Base-by-base conservation (phyloP, 805 yeast species). In the Ogataea angusta region DNA sequence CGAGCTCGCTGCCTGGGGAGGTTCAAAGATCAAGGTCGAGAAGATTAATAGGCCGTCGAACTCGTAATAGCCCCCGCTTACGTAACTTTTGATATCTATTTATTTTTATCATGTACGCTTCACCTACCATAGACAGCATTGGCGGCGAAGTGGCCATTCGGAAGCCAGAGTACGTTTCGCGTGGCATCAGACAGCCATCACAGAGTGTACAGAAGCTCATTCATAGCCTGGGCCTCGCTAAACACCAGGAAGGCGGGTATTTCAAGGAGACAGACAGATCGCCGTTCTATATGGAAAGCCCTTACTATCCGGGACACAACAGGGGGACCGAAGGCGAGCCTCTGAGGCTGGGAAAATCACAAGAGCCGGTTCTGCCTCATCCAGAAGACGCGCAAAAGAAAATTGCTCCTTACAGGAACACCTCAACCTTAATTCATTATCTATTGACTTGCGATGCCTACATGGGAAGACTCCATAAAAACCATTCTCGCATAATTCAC, bases 1-100 rank as follows among this genome's bases (percentile, higher is more conserved):
- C 1, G 62, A 62, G 38, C 67, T 89, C 54, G 66, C 63, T 30
- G 61, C 62, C n/a, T 85, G 95, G 95, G 82, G 84, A 16, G 73
- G 70, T 3, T 70, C 74, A 53, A 66, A 62, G 24, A 63, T 78
- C 30, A 67, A 66, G 40, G 78, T 75, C 6, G 67, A 64, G 41
- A 75, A 72, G 53, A 60, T 70, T 14, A 76, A 73, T 49, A 70
- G 75, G 15, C 85, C 85, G n/a, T 76, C 82, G 0, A 80, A 80
- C 51, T 56, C 63, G 12, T 56, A 40, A 46, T 18, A 7, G 10
- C 21, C n/a, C 12, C 1, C 43, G 38, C 34, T 40, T 40, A 40
- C 38, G 38, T 40, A 40, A 40, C 4, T 10, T 6, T 10, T 6
- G 8, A 27, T 6, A 19, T 25, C 10, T 26, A 15, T 12, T 5